Base-by-base conservation (phyloP, 2,329 filamentous ascomycete species). In the Neonectria hederae region DNA sequence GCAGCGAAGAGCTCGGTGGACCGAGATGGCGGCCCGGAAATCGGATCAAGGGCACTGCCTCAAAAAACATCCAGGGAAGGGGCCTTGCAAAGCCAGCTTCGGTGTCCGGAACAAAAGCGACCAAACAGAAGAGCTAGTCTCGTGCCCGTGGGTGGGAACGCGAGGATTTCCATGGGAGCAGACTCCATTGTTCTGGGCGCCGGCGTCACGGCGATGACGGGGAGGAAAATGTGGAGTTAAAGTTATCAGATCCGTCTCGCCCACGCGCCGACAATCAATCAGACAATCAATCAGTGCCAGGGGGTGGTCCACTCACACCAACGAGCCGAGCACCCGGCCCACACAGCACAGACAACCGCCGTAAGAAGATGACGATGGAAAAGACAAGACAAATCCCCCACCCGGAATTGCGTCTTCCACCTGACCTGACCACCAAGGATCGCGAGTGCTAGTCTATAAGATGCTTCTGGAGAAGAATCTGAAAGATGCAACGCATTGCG, bases 221-320 rank as follows among this genome's bases (percentile, higher is more conserved):
- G 58, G 58, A 49, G 57, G 65, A 45, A 69, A 49, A 40, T 70
- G 68, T 72, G 72, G 72, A 73, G 70, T 66, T 73, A 65, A 67
- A 72, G 74, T 75, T 75, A 75, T 75, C 74, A 75, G 74, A 75
- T 75, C 74, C 68, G 70, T 68, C 55, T 62, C 66, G 35, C 35
- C 14, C 35, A 14, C 35, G 14, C 35, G 35, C 35, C 35, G 35
- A n/a, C 35, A 38, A 38, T 38, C 35, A 38, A 38, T 38, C 35
- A 38, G 35, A 38, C 35, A n/a, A 38, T 38, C 14, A 38, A 38
- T 38, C 35, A 35, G 35, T 38, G 10, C 32, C 14, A 35, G 32
- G 32, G 32, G 32, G 32, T 28, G 11, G 17, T 10, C 48, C 48
- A 51, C 48, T n/a, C 48, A 51, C 48, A 51, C 48, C 3, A 10